Base-by-base conservation (phyloP, 2,329 filamentous ascomycete species). In the Paraconiothyrium brasiliense region DNA sequence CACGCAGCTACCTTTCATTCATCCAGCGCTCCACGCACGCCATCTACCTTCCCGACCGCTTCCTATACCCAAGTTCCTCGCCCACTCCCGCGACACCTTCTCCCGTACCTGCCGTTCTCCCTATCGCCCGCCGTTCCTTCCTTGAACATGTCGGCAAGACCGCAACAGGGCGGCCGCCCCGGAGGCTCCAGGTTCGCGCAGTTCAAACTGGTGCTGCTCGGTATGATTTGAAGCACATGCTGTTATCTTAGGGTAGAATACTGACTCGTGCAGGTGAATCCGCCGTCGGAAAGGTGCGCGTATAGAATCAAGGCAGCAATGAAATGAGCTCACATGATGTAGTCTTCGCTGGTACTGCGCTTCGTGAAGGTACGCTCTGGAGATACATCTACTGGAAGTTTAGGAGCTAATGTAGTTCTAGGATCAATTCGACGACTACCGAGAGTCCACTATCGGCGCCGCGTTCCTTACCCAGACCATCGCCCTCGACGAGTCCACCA, bases 401-500 rank as follows among this genome's bases (percentile, higher is more conserved):
- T n/a, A 47, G 16, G 10, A 24, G 20, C 58, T 63, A 20, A 48
- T 30, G 2, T 51, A 2, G 2, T 5, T 2, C 14, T 75, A 97
- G 93, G 94, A 99, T 82, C 95, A 98, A 92, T 99, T 99, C 83
- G 95, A 99, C 85, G 90, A 92, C 81, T 97, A 97, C 85, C 90
- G 94, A 82, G 94, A 97, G 89, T 97, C 94, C 59, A 97, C 94
- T 65, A 97, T 97, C 82, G 94, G 95, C 81, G 95, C 96, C 73
- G 96, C 96, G 71, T 99, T 99, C 86, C 88, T 99, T 71, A 99
- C 95, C 75, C 95, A 99, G 83, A 99, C 95, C 71, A 97, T 99
- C 80, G 94, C 94, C 61, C 91, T 99, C 81, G 94, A 98, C 80
- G 95, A 98, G 78, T 95, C 89, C 82, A 98, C 95, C 62, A 99